Evolutionary conservation across 2,329 filamentous ascomycete species (phyloP).

Genomic region (Cryphonectria carpinicola): DNA sequence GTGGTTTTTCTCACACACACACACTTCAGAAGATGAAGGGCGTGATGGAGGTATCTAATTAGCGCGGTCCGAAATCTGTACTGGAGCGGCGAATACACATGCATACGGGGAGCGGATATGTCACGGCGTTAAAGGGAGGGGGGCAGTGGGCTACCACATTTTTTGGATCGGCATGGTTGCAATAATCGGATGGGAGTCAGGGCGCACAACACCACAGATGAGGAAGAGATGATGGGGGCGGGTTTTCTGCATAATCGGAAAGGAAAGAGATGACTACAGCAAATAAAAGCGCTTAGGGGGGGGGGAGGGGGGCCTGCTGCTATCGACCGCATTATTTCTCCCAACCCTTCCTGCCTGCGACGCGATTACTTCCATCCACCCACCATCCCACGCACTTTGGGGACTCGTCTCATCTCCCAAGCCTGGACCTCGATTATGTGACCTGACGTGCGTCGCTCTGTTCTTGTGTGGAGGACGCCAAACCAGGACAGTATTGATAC

Average conservation of each 20-base stretch:
- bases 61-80: background rate
- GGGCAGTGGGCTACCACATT: background rate
- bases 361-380: background rate
- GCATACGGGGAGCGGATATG: slow-evolving; percentile 1
- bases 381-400: background rate
- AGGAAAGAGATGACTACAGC: background rate
- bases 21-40: background rate
- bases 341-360: background rate
- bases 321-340: background rate
- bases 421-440: background rate
- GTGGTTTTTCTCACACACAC: background rate
- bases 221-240: background rate
- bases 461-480: no score
- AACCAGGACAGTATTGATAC: no score
- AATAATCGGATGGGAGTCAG: slow-evolving; percentile 5
- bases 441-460: background rate
- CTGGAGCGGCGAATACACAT: background rate
- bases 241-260: background rate
- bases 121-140: background rate
- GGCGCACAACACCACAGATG: background rate
- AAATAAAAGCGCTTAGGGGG: background rate
- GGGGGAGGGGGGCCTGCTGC: no score
- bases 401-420: background rate
- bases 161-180: background rate
- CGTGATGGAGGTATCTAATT: background rate